Evolutionary conservation across 805 yeast species (phyloP).

Genomic region (Candida silvicultrix): DNA sequence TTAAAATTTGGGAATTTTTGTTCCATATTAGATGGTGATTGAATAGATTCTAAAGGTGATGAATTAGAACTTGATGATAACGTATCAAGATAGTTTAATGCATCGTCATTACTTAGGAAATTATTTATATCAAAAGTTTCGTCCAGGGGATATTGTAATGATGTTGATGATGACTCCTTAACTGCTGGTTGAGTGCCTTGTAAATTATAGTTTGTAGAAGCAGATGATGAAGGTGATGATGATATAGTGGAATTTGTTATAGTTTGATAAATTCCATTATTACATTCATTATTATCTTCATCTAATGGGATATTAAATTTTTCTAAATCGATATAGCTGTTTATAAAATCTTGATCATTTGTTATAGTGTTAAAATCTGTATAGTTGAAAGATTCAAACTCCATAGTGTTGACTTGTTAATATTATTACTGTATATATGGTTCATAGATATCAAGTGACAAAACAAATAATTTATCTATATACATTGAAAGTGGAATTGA

Average conservation of each 20-base stretch:
- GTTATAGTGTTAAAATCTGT: neutral
- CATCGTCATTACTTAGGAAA: neutral
- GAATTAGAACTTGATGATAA: neutral
- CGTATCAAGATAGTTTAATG: neutral
- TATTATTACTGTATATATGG: too few species aligned
- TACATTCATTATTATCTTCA: neutral
- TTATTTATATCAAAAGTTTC: neutral
- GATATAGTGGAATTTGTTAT: neutral
- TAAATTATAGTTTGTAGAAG: neutral
- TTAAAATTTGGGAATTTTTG: neutral
- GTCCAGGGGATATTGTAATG: neutral
- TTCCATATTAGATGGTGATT: neutral
- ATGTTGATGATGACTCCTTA: too few species aligned
- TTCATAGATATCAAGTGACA: too few species aligned
- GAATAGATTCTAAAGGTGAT: neutral
- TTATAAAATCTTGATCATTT: neutral
- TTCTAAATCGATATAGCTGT: neutral
- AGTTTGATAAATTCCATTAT: constrained; percentile 1
- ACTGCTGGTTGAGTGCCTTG: neutral
- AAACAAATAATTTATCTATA: too few species aligned
- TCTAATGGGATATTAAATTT: neutral
- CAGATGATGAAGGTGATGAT: neutral
- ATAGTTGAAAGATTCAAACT: neutral
- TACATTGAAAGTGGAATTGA: too few species aligned
- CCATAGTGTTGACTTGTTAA: neutral